Evolutionary conservation across 805 yeast genomes (phyloP).

Genomic region (Wickerhamiella domercqiae): DNA sequence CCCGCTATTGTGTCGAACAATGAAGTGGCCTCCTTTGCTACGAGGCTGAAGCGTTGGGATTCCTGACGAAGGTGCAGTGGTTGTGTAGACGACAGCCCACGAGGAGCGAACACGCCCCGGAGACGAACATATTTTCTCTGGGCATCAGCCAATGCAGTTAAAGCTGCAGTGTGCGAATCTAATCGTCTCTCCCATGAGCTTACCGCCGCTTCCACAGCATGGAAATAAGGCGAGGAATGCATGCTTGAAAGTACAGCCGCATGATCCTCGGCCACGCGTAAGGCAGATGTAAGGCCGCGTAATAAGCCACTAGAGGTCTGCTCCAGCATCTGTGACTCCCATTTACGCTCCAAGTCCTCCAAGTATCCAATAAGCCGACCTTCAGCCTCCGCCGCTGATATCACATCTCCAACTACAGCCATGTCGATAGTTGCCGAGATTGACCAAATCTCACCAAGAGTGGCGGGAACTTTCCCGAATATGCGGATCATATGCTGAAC

Average conservation of each 20-base stretch:
- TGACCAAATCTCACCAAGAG: constrained; percentile 45
- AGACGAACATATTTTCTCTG: constrained; percentile 84
- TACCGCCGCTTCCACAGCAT: constrained; percentile 44
- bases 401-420: constrained; percentile 30
- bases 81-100: neutral
- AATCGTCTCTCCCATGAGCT: constrained; percentile 40
- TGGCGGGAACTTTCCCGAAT: constrained; percentile 19
- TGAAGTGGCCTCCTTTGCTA: constrained; percentile 30
- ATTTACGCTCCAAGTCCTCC: constrained; percentile 32
- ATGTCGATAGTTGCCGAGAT: constrained; percentile 29
- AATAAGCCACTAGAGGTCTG: constrained; percentile 35
- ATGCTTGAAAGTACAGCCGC: constrained; percentile 49
- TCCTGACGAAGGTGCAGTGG: constrained; percentile 47
- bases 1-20: constrained; percentile 23
- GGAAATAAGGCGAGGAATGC: constrained; percentile 50
- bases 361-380: constrained; percentile 45
- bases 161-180: constrained; percentile 33
- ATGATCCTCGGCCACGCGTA: constrained; percentile 45
- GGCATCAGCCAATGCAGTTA: constrained; percentile 65
- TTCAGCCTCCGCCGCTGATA: constrained; percentile 61
- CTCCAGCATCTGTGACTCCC: constrained; percentile 39
- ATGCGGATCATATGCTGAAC: constrained; percentile 52
- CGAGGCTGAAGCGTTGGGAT: constrained; percentile 44
- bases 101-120: constrained; percentile 47
- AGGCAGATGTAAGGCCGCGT: constrained; percentile 49